Base-by-base conservation (phyloP, 208 protist species). In the Trypanosoma lewisi region DNA sequence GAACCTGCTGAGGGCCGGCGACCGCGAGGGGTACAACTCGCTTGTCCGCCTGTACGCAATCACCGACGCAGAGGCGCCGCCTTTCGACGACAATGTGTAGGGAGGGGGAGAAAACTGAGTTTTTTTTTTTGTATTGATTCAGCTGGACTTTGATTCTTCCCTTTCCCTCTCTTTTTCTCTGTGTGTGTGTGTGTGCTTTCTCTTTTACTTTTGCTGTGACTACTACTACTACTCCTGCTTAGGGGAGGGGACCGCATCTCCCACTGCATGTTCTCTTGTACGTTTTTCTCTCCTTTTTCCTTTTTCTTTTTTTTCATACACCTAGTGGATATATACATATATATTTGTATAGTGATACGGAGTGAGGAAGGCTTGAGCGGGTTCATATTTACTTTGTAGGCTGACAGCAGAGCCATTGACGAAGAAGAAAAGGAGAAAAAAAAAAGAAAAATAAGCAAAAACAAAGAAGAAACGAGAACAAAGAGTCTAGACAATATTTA, bases 1-100 rank as follows among this genome's bases (percentile, higher is more conserved):
- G 0, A 97, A 97, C 55, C 67, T 97, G 2, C 44, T 97, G 11
- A 69, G 93, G 0, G 79, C 74, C 5, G 83, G 84, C 2, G 88
- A 94, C 55, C 23, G 60, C 56, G 72, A 80, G 55, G 88, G 85
- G 28, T 94, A 87, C 61, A 34, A 58, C 25, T 79, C 73, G 17
- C 59, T 92, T 25, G 88, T 83, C 53, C 82, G 83, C 7, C 60
- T 80, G 60, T 94, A 94, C 77, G 83, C 80, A 27, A 91, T 91
- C 53, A 87, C 65, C 44, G 37, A 89, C 4, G 88, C 88, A 0
- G 85, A 72, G 1, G 88, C 85, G 5, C 80, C 83, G 25, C 62
- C 76, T 0, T 85, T 82, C 50, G 14, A 21, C 7, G 77, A 84
- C 6, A 21, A 67, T 21, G 54, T 63, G n/a, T 50, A 37, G 39